Conservation (phyloP, 2,329 filamentous ascomycete genomes). For the Cryphonectria nitschkei region DNA sequence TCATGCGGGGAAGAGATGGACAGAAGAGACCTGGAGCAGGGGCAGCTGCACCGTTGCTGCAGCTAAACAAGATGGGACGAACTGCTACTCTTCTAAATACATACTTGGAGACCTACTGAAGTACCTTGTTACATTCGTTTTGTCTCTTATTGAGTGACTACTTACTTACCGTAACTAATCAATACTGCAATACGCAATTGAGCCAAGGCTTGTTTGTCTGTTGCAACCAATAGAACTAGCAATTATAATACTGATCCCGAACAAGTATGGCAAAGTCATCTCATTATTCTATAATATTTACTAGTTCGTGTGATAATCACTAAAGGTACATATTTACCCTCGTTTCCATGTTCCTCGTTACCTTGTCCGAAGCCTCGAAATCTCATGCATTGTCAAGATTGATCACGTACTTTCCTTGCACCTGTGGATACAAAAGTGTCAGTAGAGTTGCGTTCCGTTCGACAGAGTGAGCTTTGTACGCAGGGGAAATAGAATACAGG, state of each 20-base stretch:
- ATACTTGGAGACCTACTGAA: too few species aligned
- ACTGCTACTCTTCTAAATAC: neutral
- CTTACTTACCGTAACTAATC: too few species aligned
- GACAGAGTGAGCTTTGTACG: rapidly evolving
- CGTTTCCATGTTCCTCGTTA: neutral
- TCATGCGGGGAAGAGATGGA: neutral
- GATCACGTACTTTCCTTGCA: slow-evolving; percentile 28
- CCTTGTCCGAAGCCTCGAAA: neutral
- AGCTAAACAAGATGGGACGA: neutral
- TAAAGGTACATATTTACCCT: too few species aligned
- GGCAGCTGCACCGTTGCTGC: neutral
- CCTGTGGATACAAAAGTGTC: slow-evolving; percentile 1
- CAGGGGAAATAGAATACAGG: too few species aligned
- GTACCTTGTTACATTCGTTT: too few species aligned
- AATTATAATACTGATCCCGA: too few species aligned
- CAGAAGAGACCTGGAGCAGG: neutral
- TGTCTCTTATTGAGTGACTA: too few species aligned
- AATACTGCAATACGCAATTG: too few species aligned
- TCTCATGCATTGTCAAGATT: slow-evolving; percentile 20
- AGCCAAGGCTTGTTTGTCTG: too few species aligned
- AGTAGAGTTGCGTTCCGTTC: neutral
- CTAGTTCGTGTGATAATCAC: neutral
- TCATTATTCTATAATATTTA: neutral
- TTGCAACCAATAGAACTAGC: too few species aligned
- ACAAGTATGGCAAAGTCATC: neutral